Percentiles rank a stretch among this genome's conserved stretches.
phyloP scores from a whole-genome alignment of 768 basidiomycete genomes.

The Amanita fuliginea region DNA sequence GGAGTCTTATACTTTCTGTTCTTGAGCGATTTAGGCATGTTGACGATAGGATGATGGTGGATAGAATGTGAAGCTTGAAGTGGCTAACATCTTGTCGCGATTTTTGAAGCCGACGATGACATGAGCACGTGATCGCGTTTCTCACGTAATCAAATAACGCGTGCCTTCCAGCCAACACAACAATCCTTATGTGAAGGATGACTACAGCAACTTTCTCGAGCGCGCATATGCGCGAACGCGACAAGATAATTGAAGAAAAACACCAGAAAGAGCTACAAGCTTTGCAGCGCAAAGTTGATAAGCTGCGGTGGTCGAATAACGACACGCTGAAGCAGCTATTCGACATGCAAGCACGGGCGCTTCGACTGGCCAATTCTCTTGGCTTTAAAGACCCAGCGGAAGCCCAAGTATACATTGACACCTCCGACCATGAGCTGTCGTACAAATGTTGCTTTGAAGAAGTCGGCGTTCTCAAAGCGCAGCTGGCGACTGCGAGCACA shows the following conservation, averaged over 20 bases:
- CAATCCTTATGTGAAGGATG: not conserved
- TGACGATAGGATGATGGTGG: not conserved
- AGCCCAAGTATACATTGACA: conserved; percentile 29
- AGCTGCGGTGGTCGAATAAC: conserved; percentile 22
- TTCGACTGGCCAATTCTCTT: conserved; percentile 27
- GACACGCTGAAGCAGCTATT: conserved; percentile 26
- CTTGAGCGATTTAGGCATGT: conserved; percentile 5
- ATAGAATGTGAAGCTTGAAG: not conserved
- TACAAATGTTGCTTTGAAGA: conserved; percentile 26
- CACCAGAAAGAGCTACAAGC: conserved; percentile 20
- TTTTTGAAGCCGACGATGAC: too few species aligned
- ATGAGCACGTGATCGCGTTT: conserved; percentile 3
- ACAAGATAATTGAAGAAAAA: conserved; percentile 23
- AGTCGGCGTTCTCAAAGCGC: conserved; percentile 20
- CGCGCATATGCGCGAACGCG: conserved; percentile 22
- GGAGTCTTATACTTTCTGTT: not conserved
- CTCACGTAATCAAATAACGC: not conserved
- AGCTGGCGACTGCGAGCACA: conserved; percentile 13
- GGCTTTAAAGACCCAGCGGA: conserved; percentile 34
- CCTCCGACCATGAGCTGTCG: conserved; percentile 20
- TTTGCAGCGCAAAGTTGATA: conserved; percentile 20
- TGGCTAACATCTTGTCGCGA: conserved; percentile 16
- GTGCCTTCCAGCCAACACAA: too few species aligned
- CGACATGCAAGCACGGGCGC: conserved; percentile 23
- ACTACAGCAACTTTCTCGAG: conserved; percentile 18